A percentile compares a stretch with the other conserved stretches of the same genome.
Conservation (phyloP, 2,329 filamentous ascomycete genomes). For the Talaromyces albobiverticillius region DNA sequence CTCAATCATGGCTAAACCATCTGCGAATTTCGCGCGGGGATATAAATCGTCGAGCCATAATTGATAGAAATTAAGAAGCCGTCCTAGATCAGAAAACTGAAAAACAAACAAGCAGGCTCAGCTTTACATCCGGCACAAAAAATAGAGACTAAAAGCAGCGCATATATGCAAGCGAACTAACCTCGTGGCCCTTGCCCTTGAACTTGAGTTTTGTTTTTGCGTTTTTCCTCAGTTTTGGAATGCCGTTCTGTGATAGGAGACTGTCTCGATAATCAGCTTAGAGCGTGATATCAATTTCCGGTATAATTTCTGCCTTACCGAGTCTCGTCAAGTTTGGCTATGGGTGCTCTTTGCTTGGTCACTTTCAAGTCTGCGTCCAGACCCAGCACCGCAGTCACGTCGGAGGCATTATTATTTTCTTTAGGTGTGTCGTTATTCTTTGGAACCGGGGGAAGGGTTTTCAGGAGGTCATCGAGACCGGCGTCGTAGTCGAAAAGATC, state of each 20-base stretch:
- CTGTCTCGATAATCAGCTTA: slow-evolving; percentile 42
- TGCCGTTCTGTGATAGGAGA: slow-evolving; percentile 77
- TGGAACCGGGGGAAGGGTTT: slow-evolving; percentile 32
- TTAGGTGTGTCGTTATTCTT: slow-evolving; percentile 17
- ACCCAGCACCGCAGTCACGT: slow-evolving; percentile 50
- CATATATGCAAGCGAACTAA: slow-evolving; percentile 32
- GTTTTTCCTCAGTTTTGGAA: slow-evolving; percentile 73
- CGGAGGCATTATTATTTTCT: slow-evolving; percentile 2
- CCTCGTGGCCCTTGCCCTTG: slow-evolving; percentile 93
- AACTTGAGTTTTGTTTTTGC: slow-evolving; percentile 70
- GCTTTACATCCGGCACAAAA: background rate
- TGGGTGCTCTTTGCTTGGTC: slow-evolving; percentile 70
- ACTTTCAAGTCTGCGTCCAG: slow-evolving; percentile 86
- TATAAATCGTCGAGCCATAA: slow-evolving; percentile 96
- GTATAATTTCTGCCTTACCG: slow-evolving; percentile 47
- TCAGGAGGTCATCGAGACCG: slow-evolving; percentile 51
- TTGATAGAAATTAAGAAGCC: slow-evolving; percentile 86
- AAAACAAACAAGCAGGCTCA: slow-evolving; percentile 57
- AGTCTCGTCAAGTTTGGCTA: slow-evolving; percentile 82
- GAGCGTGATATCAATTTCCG: background rate
- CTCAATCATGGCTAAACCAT: slow-evolving; percentile 86
- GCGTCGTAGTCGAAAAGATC: slow-evolving; percentile 76
- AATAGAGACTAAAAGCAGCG: background rate
- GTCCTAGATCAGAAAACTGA: slow-evolving; percentile 81
- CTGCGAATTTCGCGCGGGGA: slow-evolving; percentile 88